phyloP scores from a whole-genome alignment of 2,329 filamentous ascomycete genomes.

The Balansia obtecta region DNA sequence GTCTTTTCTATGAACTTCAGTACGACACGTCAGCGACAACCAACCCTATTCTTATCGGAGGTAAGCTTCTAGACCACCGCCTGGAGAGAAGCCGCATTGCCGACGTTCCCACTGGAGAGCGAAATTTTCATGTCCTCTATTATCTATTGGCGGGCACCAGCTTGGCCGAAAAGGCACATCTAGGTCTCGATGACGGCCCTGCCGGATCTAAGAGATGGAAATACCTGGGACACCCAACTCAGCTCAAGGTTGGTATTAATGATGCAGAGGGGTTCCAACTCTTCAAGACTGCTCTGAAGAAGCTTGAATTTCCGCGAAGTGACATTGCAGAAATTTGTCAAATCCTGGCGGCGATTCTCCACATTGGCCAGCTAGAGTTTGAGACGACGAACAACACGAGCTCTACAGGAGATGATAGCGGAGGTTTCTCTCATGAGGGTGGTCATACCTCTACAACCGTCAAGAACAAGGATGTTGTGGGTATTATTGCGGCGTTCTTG shows the following conservation, averaged over 20 bases:
- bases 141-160: slow-evolving; percentile 91
- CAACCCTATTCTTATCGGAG: slow-evolving; percentile 80
- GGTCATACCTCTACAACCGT: slow-evolving; percentile 75
- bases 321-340: slow-evolving; percentile 98
- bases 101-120: slow-evolving; percentile 85
- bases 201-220: slow-evolving; percentile 71
- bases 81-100: slow-evolving; percentile 86
- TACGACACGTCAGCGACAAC: slow-evolving; percentile 83
- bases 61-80: slow-evolving; percentile 86
- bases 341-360: slow-evolving; percentile 83
- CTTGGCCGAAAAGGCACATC: slow-evolving; percentile 75
- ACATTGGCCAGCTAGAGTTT: slow-evolving; percentile 95
- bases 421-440: slow-evolving; percentile 91
- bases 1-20: slow-evolving; percentile 90
- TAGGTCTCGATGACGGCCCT: slow-evolving; percentile 44
- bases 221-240: slow-evolving; percentile 90
- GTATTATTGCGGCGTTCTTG: slow-evolving; percentile 84
- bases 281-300: slow-evolving; percentile 90
- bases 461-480: slow-evolving; percentile 83
- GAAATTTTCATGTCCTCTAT: slow-evolving; percentile 93
- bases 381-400: slow-evolving; percentile 69
- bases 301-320: slow-evolving; percentile 82
- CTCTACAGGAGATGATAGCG: slow-evolving; percentile 75
- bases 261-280: slow-evolving; percentile 92
- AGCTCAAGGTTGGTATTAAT: slow-evolving; percentile 94